These are phyloP conservation scores for Pelargonium fulgidum DNA, from an alignment of 441 rosid genomes.

Conservation along the genomic window DNA sequence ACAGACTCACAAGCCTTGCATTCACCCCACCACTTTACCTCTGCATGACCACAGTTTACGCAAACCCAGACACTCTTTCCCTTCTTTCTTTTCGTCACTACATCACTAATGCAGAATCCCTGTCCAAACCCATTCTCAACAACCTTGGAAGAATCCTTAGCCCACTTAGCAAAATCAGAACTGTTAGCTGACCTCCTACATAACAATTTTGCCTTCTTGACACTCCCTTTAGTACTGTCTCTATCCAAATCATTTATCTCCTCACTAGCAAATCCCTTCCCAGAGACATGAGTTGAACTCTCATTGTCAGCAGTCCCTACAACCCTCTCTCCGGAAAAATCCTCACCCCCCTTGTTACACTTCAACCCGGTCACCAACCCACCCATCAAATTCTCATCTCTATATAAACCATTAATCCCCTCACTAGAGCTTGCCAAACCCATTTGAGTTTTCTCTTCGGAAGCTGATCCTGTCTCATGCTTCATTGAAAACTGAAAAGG, in stretches of 20 bases:
- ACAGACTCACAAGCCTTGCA: constrained; percentile 47
- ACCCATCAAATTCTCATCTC: too few species aligned
- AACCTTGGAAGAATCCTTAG: constrained; percentile 16
- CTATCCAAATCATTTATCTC: constrained; percentile 16
- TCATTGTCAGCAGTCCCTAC: background rate
- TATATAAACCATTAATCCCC: too few species aligned
- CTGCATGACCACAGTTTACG: constrained; percentile 48
- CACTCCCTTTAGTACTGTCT: constrained; percentile 15
- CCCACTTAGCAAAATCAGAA: constrained; percentile 15
- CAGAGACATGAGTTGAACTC: background rate
- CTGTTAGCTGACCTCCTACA: constrained; percentile 4
- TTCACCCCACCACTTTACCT: constrained; percentile 83
- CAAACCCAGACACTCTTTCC: constrained; percentile 67
- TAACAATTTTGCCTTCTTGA: constrained; percentile 18
- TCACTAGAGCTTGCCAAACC: too few species aligned
- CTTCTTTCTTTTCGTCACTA: constrained; percentile 44
- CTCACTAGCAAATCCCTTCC: background rate
- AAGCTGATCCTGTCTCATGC: too few species aligned
- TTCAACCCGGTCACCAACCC: too few species aligned
- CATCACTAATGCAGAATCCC: constrained; percentile 25
- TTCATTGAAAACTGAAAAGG: too few species aligned
- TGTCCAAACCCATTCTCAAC: constrained; percentile 23
- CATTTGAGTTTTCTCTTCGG: too few species aligned
- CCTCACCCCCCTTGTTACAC: background rate
- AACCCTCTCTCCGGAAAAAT: background rate